Percentiles rank a stretch among this genome's conserved stretches.
Evolutionary conservation across 2,329 filamentous ascomycete species (phyloP).

Genomic region (Dendryphion nanum): DNA sequence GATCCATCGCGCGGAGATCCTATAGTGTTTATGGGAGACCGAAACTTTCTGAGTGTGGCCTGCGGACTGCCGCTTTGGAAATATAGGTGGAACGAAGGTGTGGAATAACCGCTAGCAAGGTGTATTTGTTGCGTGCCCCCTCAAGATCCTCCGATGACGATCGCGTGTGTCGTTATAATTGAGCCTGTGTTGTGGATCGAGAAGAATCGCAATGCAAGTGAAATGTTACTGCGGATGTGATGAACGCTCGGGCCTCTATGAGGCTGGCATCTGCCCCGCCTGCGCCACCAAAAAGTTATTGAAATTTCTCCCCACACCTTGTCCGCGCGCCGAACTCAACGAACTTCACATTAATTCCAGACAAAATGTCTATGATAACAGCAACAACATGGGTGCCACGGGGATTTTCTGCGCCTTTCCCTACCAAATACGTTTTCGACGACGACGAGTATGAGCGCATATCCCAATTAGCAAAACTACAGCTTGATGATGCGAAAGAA

Average conservation of each 20-base stretch:
- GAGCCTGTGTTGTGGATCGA: too few relatives aligned
- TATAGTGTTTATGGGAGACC: too few relatives aligned
- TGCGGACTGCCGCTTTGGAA: too few relatives aligned
- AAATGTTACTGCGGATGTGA: background rate
- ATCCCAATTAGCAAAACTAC: constrained; percentile 53
- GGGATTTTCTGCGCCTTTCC: constrained; percentile 50
- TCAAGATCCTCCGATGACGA: too few relatives aligned
- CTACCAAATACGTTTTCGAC: constrained; percentile 51
- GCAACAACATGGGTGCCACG: constrained; percentile 54
- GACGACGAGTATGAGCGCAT: constrained; percentile 53
- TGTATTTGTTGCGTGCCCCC: too few relatives aligned
- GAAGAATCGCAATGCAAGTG: too few relatives aligned
- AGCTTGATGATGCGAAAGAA: constrained; percentile 88
- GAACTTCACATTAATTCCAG: background rate
- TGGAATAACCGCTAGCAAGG: too few relatives aligned
- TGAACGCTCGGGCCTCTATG: constrained; percentile 4
- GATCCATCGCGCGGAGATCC: constrained; percentile 25
- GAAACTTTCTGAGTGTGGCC: too few relatives aligned
- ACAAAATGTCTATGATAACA: constrained; percentile 56
- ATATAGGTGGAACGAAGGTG: background rate
- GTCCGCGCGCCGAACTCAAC: background rate
- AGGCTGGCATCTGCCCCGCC: background rate
- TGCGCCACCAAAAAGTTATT: constrained; percentile 6
- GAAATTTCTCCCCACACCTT: constrained; percentile 7
- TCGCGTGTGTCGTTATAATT: too few relatives aligned